phyloP scores from a whole-genome alignment of 805 yeast species.

The Candida gorgasii region DNA sequence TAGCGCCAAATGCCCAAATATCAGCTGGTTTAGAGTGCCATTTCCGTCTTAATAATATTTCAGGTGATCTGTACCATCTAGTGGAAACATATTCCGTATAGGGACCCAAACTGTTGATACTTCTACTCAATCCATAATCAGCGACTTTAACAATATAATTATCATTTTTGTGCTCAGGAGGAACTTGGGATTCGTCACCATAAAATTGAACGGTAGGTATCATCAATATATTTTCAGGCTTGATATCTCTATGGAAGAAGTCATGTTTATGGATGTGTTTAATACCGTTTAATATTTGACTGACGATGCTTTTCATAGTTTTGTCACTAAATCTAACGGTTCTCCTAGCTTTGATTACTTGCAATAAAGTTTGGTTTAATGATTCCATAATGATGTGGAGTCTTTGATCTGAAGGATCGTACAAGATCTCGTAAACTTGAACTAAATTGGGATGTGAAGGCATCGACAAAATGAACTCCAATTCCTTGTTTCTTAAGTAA shows the following conservation, averaged over 20 bases:
- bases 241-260: constrained; percentile 85
- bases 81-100: constrained; percentile 81
- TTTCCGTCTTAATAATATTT: constrained; percentile 64
- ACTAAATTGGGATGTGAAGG: constrained; percentile 73
- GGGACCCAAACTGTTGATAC: constrained; percentile 49
- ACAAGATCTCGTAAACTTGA: constrained; percentile 74
- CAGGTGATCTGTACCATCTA: constrained; percentile 87
- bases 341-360: constrained; percentile 67
- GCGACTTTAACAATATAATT: constrained; percentile 70
- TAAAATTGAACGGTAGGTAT: constrained; percentile 57
- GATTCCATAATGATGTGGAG: constrained; percentile 87
- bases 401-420: constrained; percentile 59
- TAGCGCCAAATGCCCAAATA: constrained; percentile 85
- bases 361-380: constrained; percentile 79
- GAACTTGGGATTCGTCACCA: constrained; percentile 41
- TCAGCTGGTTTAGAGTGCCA: constrained; percentile 70
- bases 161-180: constrained; percentile 39
- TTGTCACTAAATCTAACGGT: constrained; percentile 52
- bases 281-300: constrained; percentile 75
- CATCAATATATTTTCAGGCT: constrained; percentile 89
- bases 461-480: constrained; percentile 63
- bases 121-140: constrained; percentile 78
- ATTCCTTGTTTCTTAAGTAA: constrained; percentile 55
- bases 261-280: constrained; percentile 74
- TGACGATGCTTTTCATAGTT: constrained; percentile 63